phyloP scores from a whole-genome alignment of 371 early-diverging fungal species.

The Smittium culicis region DNA sequence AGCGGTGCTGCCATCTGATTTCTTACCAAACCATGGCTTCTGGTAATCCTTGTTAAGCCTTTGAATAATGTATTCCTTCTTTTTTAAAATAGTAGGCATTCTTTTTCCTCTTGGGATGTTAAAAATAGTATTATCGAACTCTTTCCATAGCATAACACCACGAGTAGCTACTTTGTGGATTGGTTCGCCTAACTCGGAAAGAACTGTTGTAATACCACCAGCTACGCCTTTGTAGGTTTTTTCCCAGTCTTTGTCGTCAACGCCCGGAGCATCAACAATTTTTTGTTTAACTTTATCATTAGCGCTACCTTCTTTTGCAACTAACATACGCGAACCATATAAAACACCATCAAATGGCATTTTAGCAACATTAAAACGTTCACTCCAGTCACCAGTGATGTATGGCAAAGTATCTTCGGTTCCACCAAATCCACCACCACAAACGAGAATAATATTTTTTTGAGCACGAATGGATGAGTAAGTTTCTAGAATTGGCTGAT shows the following conservation, averaged over 20 bases:
- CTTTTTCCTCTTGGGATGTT: slow-evolving; percentile 81
- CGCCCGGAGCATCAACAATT: slow-evolving; percentile 80
- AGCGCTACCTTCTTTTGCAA: slow-evolving; percentile 79
- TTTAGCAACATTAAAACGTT: slow-evolving; percentile 66
- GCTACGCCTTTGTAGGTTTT: slow-evolving; percentile 78
- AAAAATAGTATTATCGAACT: slow-evolving; percentile 85
- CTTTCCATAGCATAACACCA: slow-evolving; percentile 87
- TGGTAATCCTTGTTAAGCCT: slow-evolving; percentile 67
- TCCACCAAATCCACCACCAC: slow-evolving; percentile 87
- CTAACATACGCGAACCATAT: slow-evolving; percentile 91
- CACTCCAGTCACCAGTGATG: slow-evolving; percentile 87
- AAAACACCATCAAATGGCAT: slow-evolving; percentile 95
- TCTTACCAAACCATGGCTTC: slow-evolving; percentile 85
- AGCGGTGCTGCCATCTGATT: slow-evolving; percentile 56
- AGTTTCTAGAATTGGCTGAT: slow-evolving; percentile 83
- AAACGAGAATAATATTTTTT: slow-evolving; percentile 75
- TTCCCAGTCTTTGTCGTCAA: slow-evolving; percentile 82
- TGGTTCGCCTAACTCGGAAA: slow-evolving; percentile 90
- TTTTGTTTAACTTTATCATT: slow-evolving; percentile 76
- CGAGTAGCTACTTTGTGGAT: slow-evolving; percentile 95
- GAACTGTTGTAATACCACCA: slow-evolving; percentile 86
- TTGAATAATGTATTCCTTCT: slow-evolving; percentile 84
- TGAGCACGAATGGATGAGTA: slow-evolving; percentile 79
- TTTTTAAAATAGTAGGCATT: slow-evolving; percentile 55
- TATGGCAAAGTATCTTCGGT: slow-evolving; percentile 85